Conservation (phyloP, 306 rosid species). For the Cicer judaicum region DNA sequence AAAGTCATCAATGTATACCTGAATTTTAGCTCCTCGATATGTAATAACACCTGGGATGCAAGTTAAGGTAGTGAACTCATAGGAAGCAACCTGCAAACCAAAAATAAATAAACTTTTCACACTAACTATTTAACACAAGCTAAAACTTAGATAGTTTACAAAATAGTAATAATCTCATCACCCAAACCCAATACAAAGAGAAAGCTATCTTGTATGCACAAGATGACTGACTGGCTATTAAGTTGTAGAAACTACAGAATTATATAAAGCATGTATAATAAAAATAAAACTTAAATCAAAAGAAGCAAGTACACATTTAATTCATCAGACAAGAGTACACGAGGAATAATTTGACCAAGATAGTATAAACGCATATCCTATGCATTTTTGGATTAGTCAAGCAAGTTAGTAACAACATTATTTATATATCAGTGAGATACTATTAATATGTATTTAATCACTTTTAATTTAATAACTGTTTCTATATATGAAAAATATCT, state of each 20-base stretch:
- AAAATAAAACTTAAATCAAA: not conserved
- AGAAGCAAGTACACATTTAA: not conserved
- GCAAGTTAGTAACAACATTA: not conserved
- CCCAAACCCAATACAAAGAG: slow-evolving; percentile 23
- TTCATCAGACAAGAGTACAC: not conserved
- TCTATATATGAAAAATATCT: not conserved
- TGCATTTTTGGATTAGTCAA: not conserved
- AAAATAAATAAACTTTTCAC: slow-evolving; percentile 42
- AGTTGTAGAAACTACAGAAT: too few relatives aligned
- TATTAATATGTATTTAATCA: not conserved
- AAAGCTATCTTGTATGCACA: not conserved
- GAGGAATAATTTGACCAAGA: not conserved
- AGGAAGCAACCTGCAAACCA: slow-evolving; percentile 88
- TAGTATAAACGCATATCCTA: not conserved
- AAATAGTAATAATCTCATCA: slow-evolving; percentile 10
- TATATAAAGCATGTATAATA: not conserved
- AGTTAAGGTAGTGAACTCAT: slow-evolving; percentile 95
- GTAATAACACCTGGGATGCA: slow-evolving; percentile 96
- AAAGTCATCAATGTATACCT: slow-evolving; percentile 58
- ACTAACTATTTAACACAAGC: slow-evolving; percentile 28
- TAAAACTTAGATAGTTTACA: slow-evolving; percentile 28
- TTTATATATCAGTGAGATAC: not conserved
- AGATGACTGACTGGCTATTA: not conserved
- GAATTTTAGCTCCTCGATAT: slow-evolving; percentile 95
- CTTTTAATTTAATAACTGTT: not conserved